A percentile compares a stretch with the other conserved stretches of the same genome.
phyloP scores from a whole-genome alignment of 2,329 filamentous ascomycete genomes.

The Lachnellula suecica region DNA sequence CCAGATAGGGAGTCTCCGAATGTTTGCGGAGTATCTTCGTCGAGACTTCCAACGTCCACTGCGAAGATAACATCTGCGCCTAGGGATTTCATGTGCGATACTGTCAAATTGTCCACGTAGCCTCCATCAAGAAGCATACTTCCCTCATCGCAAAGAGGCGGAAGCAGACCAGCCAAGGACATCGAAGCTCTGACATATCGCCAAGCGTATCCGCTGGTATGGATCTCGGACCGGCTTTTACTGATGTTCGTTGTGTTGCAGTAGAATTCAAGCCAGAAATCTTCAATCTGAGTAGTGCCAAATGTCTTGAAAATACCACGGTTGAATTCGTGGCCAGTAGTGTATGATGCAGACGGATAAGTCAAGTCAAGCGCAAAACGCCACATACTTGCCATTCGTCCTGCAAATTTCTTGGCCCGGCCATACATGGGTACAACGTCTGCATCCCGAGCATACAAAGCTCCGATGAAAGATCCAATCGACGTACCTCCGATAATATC shows the following conservation, averaged over 20 bases:
- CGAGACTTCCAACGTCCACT: conserved; percentile 87
- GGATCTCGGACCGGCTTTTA: conserved; percentile 86
- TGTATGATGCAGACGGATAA: conserved; percentile 95
- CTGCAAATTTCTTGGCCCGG: conserved; percentile 93
- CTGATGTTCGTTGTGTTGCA: conserved; percentile 99
- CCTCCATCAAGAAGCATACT: conserved; percentile 96
- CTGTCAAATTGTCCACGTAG: conserved; percentile 95
- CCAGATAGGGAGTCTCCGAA: conserved; percentile 95
- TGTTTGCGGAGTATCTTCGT: conserved; percentile 86
- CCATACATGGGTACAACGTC: conserved; percentile 98
- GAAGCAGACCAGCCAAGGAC: conserved; percentile 89
- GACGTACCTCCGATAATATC: conserved; percentile 95
- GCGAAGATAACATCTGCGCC: conserved; percentile 95
- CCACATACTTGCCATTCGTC: conserved; percentile 99
- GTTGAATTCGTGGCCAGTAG: conserved; percentile 98
- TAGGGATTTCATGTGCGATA: conserved; percentile 93
- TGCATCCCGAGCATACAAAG: conserved; percentile 91
- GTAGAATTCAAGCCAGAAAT: conserved; percentile 98
- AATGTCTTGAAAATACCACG: conserved; percentile 98
- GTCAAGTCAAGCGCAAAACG: conserved; percentile 95
- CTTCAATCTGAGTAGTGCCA: conserved; percentile 94
- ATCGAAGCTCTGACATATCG: conserved; percentile 95
- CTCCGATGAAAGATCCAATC: conserved; percentile 93
- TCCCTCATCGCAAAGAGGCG: conserved; percentile 93
- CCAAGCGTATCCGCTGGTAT: conserved; percentile 97